phyloP scores from a whole-genome alignment of 2,329 filamentous ascomycete species.

The Cladosporium sp. region DNA sequence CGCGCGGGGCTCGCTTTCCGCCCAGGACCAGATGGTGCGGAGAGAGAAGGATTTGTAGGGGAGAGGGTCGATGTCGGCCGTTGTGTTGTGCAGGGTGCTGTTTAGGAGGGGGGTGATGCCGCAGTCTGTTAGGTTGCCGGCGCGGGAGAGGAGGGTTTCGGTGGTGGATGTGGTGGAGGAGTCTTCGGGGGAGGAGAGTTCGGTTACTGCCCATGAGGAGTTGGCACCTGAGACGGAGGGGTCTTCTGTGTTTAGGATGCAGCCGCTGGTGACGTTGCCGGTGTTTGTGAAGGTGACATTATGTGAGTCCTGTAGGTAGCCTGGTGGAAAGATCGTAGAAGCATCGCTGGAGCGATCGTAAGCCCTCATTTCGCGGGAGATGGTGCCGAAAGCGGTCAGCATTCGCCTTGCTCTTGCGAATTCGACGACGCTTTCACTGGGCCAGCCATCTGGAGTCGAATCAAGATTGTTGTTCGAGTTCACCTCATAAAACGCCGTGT shows the following conservation, averaged over 20 bases:
- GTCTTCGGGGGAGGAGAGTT: constrained; percentile 17
- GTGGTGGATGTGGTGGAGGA: constrained; percentile 20
- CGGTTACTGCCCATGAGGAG: constrained; percentile 49
- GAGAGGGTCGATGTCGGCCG: constrained; percentile 44
- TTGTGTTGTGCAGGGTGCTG: constrained; percentile 46
- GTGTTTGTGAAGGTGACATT: constrained; percentile 32
- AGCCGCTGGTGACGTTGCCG: constrained; percentile 47
- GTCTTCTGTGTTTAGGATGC: constrained; percentile 46
- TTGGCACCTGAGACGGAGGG: constrained; percentile 42
- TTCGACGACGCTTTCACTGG: constrained; percentile 55
- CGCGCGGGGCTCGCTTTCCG: constrained; percentile 50
- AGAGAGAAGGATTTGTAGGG: constrained; percentile 50
- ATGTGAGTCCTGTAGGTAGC: constrained; percentile 39
- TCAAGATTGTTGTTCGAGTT: constrained; percentile 30
- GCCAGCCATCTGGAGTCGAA: constrained; percentile 58
- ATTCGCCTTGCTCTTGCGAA: constrained; percentile 51
- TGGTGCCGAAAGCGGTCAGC: constrained; percentile 50
- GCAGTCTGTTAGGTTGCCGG: constrained; percentile 47
- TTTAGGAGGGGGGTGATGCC: constrained; percentile 59
- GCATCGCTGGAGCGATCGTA: constrained; percentile 54
- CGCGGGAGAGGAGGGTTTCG: constrained; percentile 24
- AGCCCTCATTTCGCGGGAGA: constrained; percentile 53
- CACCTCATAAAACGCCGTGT: constrained; percentile 49
- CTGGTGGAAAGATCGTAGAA: constrained; percentile 46
- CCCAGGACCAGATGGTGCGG: constrained; percentile 58